Evolutionary conservation across 2,329 filamentous ascomycete genomes (phyloP).

Genomic region (Trichoderma aggressivum): DNA sequence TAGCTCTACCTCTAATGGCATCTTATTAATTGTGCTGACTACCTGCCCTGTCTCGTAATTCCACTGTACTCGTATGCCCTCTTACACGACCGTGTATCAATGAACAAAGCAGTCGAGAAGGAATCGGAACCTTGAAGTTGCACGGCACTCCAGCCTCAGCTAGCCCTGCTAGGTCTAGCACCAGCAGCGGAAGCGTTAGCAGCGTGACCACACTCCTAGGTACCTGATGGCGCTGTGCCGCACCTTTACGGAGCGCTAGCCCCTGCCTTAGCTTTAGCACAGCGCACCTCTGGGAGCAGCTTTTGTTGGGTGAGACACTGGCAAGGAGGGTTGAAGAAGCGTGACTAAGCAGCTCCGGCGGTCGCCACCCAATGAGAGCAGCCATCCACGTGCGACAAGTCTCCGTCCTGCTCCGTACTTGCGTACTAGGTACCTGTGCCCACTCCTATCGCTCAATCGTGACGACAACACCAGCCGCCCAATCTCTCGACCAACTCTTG

Average conservation of each 20-base stretch:
- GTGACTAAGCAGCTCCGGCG: neutral
- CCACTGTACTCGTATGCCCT: neutral
- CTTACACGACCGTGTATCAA: neutral
- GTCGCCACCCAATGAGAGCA: neutral
- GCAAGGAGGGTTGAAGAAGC: neutral
- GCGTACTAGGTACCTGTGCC: neutral
- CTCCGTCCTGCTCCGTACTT: neutral
- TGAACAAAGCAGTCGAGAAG: neutral
- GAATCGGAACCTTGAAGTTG: neutral
- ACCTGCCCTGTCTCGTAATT: neutral
- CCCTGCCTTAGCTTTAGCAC: neutral
- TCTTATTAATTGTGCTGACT: neutral
- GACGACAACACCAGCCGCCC: constrained; percentile 12
- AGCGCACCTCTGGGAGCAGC: neutral
- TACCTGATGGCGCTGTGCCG: neutral
- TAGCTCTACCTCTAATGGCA: neutral
- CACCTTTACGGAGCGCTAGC: neutral
- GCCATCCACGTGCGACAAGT: neutral
- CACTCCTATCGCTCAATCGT: constrained; percentile 7
- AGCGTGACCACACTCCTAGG: neutral
- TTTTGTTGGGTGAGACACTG: neutral
- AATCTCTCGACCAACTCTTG: neutral
- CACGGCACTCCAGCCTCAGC: neutral
- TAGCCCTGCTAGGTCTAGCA: neutral
- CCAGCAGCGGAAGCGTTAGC: neutral